Evolutionary conservation across 1,284 basidiomycete genomes (phyloP).

Genomic region (Leccinum griseonigrum): DNA sequence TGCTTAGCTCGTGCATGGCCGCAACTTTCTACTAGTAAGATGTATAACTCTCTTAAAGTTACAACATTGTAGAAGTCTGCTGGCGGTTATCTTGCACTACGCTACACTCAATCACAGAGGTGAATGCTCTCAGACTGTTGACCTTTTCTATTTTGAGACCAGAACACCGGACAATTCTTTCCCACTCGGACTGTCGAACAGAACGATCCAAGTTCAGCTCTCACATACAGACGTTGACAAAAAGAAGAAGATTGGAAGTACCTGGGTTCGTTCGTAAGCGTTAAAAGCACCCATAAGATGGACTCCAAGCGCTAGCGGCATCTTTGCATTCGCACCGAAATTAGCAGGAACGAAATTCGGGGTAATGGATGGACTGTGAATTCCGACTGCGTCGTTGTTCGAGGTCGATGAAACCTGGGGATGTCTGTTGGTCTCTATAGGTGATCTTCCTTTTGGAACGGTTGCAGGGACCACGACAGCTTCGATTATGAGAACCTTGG

Average conservation of each 20-base stretch:
- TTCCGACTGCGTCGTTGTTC: neutral
- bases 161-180: neutral
- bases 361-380: neutral
- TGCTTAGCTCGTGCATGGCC: neutral
- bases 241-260: neutral
- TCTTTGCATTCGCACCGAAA: conserved; percentile 5
- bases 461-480: conserved; percentile 3
- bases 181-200: neutral
- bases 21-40: too few species aligned
- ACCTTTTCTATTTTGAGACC: neutral
- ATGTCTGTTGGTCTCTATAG: neutral
- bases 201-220: neutral
- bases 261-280: neutral
- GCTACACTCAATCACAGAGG: conserved; percentile 6
- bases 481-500: conserved; percentile 8
- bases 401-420: neutral
- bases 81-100: neutral
- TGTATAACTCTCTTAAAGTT: too few species aligned
- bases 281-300: conserved; percentile 11
- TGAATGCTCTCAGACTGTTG: conserved; percentile 1
- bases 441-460: neutral
- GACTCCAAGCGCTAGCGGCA: conserved; percentile 10
- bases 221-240: neutral
- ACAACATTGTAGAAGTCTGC: neutral
- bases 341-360: conserved; percentile 6